A percentile compares a stretch with the other conserved stretches of the same genome.
Evolutionary conservation across 768 basidiomycete genomes (phyloP).

Genomic region (Auricularia auricula-judae): DNA sequence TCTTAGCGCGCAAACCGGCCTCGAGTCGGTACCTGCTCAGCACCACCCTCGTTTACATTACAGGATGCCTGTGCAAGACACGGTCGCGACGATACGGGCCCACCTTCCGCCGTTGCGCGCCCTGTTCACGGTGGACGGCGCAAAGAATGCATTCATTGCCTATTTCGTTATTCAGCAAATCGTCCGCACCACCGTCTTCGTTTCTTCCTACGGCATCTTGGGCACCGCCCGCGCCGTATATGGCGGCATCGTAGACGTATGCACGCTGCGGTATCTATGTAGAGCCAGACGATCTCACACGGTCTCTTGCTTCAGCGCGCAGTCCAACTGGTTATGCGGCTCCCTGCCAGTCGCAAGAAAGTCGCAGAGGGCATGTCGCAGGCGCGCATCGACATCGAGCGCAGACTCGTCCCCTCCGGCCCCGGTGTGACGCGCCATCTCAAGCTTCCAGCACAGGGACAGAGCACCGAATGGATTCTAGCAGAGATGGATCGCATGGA

Average conservation of each 20-base stretch:
- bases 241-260: background rate
- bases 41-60: background rate
- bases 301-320: constrained; percentile 29
- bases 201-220: background rate
- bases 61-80: background rate
- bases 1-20: background rate
- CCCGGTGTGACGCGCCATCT: constrained; percentile 54
- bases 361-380: constrained; percentile 51
- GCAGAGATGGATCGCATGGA: constrained; percentile 79
- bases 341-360: constrained; percentile 50
- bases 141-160: background rate
- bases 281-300: background rate
- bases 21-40: too few species aligned
- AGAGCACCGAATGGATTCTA: constrained; percentile 60
- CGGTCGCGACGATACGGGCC: background rate
- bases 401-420: constrained; percentile 55
- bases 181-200: constrained; percentile 1
- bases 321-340: constrained; percentile 44
- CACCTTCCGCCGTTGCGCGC: background rate
- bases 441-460: constrained; percentile 51
- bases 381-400: constrained; percentile 55
- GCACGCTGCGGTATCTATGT: background rate
- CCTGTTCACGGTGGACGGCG: background rate
- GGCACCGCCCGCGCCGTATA: background rate
- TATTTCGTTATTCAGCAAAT: background rate